Evolutionary conservation across 352 stramenopile genomes (phyloP), one percentile per base, ranked within the genome.

Genomic region (Aphanomyces invadans): DNA sequence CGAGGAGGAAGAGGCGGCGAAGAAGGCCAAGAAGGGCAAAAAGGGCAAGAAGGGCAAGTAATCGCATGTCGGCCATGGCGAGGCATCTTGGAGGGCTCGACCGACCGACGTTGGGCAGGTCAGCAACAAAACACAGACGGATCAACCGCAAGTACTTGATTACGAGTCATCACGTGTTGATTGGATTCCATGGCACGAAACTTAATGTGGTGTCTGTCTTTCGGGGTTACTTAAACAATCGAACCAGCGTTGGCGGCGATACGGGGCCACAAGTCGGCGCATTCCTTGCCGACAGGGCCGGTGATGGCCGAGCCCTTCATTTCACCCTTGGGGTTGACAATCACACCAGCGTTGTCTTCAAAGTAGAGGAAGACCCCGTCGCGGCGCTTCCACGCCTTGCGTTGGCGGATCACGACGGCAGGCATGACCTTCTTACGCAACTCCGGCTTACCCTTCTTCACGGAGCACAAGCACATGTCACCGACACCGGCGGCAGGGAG

Each of bases 381-480:
- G 86, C 98, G 98, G 78, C 97, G 96, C 74, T 97, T 87, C 92
- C 97, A 99, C 54, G 95, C 86, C 88, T 99, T 99, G 81, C 97
- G 92, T 90, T 99, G 97, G 76, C 97, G 83, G 72, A 99, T 97
- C 67, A 99, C 95, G 68, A 99, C 89, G 62, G 90, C 97, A 67
- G 97, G 97, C 89, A 99, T 98, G 74, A 99, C 97, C 88, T 99
- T 99, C 90, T 99, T 99, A 86, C 97, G 90, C 67, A 99, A 94
- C 81, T 99, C 97, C 44, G 97, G 97, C 95, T 99, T 99, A 88
- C 97, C 97, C 95, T 99, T 99, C 92, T 99, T 99, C 23, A 99
- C 97, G 49, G 97, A 98, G 71, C 92, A 96, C 90, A 99, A 98
- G 73, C 99, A 97, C 96, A 99, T 99, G 85, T 99, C 97, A 74